These are phyloP conservation scores for Xylariomycetidae sp. DNA, from an alignment of 2,329 filamentous ascomycete genomes.

Conservation along the genomic window DNA sequence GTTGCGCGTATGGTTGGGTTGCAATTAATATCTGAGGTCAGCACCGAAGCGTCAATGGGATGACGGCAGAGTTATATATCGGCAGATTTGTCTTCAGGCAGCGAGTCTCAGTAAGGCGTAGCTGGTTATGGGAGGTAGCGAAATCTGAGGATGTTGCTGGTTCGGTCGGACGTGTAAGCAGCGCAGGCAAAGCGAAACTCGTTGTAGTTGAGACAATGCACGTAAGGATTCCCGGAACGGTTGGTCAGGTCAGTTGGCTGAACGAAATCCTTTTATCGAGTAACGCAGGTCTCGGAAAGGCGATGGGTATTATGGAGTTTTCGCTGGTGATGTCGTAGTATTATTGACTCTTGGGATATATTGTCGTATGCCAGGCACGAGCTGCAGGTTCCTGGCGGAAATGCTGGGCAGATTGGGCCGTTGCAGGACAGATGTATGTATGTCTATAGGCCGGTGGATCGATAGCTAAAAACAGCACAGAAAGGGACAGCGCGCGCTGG, in stretches of 20 bases:
- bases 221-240: too few relatives aligned
- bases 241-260: too few relatives aligned
- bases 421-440: too few relatives aligned
- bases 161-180: too few relatives aligned
- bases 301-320: constrained; percentile 24
- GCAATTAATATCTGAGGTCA: constrained; percentile 30
- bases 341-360: constrained; percentile 20
- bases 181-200: too few relatives aligned
- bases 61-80: constrained; percentile 27
- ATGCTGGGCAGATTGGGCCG: constrained; percentile 20
- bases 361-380: constrained; percentile 21
- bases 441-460: too few relatives aligned
- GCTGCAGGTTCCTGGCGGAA: constrained; percentile 20
- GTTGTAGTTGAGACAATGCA: constrained; percentile 21
- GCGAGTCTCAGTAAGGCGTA: too few relatives aligned
- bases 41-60: constrained; percentile 26
- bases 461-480: constrained; percentile 25
- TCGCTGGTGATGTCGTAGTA: constrained; percentile 24
- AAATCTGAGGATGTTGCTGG: constrained; percentile 17
- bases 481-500: too few relatives aligned
- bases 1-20: constrained; percentile 16
- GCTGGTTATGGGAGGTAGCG: too few relatives aligned
- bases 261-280: too few relatives aligned
- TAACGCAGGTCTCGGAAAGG: constrained; percentile 27
- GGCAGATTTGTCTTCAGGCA: constrained; percentile 10